Evolutionary conservation across 75 land plant species (phyloP), one percentile per base, ranked within the genome.

Genomic region (Isoetes taiwanensis): DNA sequence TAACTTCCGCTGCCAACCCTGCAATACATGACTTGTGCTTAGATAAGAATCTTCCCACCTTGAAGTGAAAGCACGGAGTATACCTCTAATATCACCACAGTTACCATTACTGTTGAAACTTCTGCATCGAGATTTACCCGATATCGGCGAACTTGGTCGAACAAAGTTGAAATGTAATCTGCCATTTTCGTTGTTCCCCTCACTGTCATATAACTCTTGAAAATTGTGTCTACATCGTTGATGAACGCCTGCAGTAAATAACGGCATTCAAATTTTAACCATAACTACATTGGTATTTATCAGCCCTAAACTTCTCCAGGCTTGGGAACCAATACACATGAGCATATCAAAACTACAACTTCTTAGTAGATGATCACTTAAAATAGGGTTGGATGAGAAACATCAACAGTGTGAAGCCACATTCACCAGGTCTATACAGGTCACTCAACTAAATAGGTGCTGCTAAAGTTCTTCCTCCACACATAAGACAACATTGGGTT

Each of bases 61-160:
- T n/a, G n/a, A n/a, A n/a, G n/a, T n/a, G n/a, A n/a, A n/a, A n/a
- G n/a, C n/a, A n/a, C n/a, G n/a, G 11, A 56, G 10, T n/a, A 52
- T 26, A 69, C 72, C 72, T 70, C 72, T 19, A 66, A 37, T 11
- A 70, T 34, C 2, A 70, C 46, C 11, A 55, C 57, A 27, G 71
- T 70, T 38, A 70, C 72, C 72, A 70, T 70, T 19, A 70, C 72
- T 17, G 72, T 64, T 56, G 69, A 70, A 28, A 70, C 70, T n/a
- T 70, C 71, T 29, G 69, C 72, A 50, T 70, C 72, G 34, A 70
- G 63, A 20, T 66, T 70, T 10, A 70, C 72, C 20, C 50, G 60
- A 30, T 70, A 64, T 41, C 55, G 34, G 24, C 72, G 58, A 16
- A 70, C 59, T 43, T 70, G 71, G 34, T 70, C 69, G 32, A 70